Evolutionary conservation across 495 filamentous ascomycete species (phyloP).

Genomic region (Neurospora pannonica): DNA sequence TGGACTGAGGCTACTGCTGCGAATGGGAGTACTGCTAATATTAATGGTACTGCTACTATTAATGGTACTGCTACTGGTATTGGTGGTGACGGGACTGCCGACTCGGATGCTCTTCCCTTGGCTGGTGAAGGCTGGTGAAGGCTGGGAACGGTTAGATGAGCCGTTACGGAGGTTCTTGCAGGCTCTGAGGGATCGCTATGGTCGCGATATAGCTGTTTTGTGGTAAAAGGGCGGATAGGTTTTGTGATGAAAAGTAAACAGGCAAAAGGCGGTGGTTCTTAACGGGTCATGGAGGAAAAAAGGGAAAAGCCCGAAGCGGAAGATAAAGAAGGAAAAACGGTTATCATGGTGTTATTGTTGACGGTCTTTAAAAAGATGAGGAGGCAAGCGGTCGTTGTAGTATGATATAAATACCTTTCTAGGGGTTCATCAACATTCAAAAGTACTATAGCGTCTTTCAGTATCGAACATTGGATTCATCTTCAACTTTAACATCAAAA

Average conservation of each 20-base stretch:
- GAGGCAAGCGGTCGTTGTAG: background rate
- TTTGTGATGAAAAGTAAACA: background rate
- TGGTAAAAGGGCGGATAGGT: background rate
- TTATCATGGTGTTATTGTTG: background rate
- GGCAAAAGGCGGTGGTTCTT: background rate
- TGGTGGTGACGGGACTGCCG: background rate
- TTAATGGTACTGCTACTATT: background rate
- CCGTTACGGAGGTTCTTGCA: background rate
- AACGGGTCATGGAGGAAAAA: background rate
- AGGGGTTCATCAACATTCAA: background rate
- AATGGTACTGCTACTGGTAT: background rate
- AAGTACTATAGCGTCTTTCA: background rate
- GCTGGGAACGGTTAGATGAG: background rate
- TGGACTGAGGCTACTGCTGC: too few relatives aligned
- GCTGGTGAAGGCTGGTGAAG: background rate
- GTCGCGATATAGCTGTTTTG: background rate
- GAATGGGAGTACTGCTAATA: background rate
- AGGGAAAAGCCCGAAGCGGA: too few relatives aligned
- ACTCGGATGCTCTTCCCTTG: background rate
- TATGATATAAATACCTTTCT: background rate
- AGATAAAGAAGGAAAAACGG: background rate
- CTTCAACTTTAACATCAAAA: background rate
- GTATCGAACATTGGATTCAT: background rate
- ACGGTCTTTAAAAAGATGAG: background rate
- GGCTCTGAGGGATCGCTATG: background rate